Conservation (phyloP, 345 rosid species). For the Mallotus nudiflorus region DNA sequence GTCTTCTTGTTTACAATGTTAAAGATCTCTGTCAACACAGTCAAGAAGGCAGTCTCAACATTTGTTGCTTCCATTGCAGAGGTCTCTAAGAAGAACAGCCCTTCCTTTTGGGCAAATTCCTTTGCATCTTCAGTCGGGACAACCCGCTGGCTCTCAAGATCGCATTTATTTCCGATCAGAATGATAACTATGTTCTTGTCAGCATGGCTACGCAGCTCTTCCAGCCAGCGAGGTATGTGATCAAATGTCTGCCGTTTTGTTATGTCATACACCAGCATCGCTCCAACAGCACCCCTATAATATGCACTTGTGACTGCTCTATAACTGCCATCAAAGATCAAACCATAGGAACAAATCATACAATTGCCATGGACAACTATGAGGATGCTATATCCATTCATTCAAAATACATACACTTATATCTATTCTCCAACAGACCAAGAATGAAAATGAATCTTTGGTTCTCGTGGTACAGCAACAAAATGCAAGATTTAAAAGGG, state of each 20-base stretch:
- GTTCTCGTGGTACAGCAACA: too few relatives aligned
- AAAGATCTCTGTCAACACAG: conserved; percentile 72
- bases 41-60: conserved; percentile 65
- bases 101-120: conserved; percentile 82
- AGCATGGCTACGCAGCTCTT: conserved; percentile 71
- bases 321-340: conserved; percentile 51
- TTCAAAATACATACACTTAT: too few relatives aligned
- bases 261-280: conserved; percentile 78
- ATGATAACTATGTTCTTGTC: conserved; percentile 84
- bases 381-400: neutral
- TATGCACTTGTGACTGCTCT: conserved; percentile 88
- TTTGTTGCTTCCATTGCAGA: conserved; percentile 74
- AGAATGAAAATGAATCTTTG: neutral
- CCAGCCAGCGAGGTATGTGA: conserved; percentile 85
- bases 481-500: neutral
- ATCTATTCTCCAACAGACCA: too few relatives aligned
- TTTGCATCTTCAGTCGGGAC: conserved; percentile 68
- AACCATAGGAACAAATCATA: conserved; percentile 12
- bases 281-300: conserved; percentile 91
- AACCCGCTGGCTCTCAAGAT: conserved; percentile 63
- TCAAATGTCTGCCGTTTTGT: conserved; percentile 73
- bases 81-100: conserved; percentile 75
- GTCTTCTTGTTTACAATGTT: conserved; percentile 73
- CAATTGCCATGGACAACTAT: neutral
- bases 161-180: conserved; percentile 70